These are phyloP conservation scores for Colletotrichum filicis DNA, from an alignment of 2,329 filamentous ascomycete genomes.

Conservation along the genomic window DNA sequence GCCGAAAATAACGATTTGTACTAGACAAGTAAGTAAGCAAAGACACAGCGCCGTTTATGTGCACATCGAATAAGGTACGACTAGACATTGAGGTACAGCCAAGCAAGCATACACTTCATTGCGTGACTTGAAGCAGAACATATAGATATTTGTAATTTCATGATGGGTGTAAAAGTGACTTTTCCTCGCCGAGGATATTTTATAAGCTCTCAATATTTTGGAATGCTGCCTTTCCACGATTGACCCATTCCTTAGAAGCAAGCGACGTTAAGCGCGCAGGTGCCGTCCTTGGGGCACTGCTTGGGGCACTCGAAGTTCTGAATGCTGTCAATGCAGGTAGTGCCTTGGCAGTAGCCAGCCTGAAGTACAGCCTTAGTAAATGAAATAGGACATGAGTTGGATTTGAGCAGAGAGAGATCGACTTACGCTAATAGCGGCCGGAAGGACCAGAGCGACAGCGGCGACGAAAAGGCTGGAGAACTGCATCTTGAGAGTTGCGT, in stretches of 20 bases:
- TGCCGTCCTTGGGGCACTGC: neutral
- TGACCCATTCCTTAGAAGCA: neutral
- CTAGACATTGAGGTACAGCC: too few species aligned
- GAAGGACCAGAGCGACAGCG: neutral
- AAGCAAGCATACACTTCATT: too few species aligned
- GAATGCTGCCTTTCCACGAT: neutral
- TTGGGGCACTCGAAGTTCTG: neutral
- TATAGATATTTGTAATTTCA: too few species aligned
- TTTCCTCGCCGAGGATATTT: neutral
- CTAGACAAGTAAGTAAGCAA: too few species aligned
- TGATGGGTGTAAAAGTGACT: too few species aligned
- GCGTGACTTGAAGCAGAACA: too few species aligned
- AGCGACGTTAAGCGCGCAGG: neutral
- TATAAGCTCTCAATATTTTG: neutral
- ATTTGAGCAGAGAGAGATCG: neutral
- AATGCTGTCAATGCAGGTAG: neutral
- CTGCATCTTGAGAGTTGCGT: too few species aligned
- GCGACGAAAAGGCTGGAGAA: too few species aligned
- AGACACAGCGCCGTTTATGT: too few species aligned
- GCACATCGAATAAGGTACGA: too few species aligned
- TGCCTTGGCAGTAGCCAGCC: neutral
- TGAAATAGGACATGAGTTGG: accelerated
- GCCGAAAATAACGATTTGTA: too few species aligned
- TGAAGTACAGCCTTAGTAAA: neutral
- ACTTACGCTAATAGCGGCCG: neutral